These are phyloP conservation scores for Allomyces javanicus DNA, from an alignment of 192 early-diverging fungal species.

Conservation along the genomic window DNA sequence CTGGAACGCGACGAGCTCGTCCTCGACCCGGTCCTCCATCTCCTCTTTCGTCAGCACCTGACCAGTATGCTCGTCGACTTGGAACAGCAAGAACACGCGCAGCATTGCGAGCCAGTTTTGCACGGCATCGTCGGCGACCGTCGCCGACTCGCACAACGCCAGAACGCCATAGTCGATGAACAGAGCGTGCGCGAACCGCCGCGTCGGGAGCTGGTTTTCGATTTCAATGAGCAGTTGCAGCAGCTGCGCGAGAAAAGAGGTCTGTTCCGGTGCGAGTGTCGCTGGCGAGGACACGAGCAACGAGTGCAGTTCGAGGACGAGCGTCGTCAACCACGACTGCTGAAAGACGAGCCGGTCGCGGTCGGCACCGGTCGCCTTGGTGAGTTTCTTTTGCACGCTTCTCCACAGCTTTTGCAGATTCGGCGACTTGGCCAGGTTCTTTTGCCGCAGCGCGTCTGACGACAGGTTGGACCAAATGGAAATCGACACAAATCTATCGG, in stretches of 20 bases:
- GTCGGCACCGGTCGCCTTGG: constrained; percentile 17
- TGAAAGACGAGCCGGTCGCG: not conserved
- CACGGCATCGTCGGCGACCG: not conserved
- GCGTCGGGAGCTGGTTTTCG: constrained; percentile 71
- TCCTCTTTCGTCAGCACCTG: constrained; percentile 42
- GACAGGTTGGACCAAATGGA: constrained; percentile 53
- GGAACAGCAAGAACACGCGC: constrained; percentile 53
- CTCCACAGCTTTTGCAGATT: constrained; percentile 49
- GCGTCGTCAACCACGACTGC: not conserved
- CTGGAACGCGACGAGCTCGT: constrained; percentile 46
- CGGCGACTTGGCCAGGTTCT: constrained; percentile 35
- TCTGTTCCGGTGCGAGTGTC: constrained; percentile 15
- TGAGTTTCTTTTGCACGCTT: constrained; percentile 28
- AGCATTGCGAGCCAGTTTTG: constrained; percentile 31
- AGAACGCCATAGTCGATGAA: constrained; percentile 62
- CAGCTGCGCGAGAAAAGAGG: constrained; percentile 46
- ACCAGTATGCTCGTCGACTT: constrained; percentile 67
- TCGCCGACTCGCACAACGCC: constrained; percentile 16
- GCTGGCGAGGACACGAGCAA: constrained; percentile 13
- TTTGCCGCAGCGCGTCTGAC: constrained; percentile 23
- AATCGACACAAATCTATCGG: constrained; percentile 42
- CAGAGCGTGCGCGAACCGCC: constrained; percentile 64
- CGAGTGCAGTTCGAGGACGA: constrained; percentile 24
- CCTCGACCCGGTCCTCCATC: constrained; percentile 38
- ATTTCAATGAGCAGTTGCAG: constrained; percentile 77